Evolutionary conservation across 2,329 filamentous ascomycete species (phyloP).

Genomic region (Penicillium paneum): DNA sequence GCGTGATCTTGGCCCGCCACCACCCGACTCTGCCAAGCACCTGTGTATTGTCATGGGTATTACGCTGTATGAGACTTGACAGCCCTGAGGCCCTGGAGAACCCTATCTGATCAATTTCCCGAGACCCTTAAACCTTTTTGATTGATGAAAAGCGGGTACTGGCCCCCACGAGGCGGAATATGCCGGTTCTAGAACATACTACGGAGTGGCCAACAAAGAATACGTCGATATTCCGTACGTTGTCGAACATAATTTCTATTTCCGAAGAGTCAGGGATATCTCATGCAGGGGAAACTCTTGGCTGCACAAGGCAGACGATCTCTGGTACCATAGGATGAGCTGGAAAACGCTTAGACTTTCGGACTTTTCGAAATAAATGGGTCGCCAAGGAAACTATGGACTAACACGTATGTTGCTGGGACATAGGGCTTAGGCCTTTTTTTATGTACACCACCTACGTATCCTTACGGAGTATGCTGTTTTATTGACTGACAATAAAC

Average conservation of each 20-base stretch:
- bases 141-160: neutral
- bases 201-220: neutral
- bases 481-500: neutral
- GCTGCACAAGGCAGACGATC: neutral
- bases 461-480: neutral
- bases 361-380: neutral
- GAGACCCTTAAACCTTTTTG: neutral
- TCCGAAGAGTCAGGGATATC: neutral
- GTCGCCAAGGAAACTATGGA: neutral
- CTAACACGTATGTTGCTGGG: too few relatives aligned
- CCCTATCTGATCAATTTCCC: neutral
- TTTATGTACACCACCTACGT: neutral
- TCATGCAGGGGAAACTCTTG: neutral
- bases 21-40: neutral
- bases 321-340: neutral
- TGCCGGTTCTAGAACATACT: neutral
- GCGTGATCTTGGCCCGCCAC: conserved; percentile 5
- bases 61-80: neutral
- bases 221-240: neutral
- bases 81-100: neutral
- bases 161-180: neutral
- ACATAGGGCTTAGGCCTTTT: neutral
- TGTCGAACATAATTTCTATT: neutral
- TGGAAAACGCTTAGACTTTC: neutral
- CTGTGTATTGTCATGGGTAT: neutral